Base-by-base conservation (phyloP, 331 rosid genomes). In the Malus hybrid region DNA sequence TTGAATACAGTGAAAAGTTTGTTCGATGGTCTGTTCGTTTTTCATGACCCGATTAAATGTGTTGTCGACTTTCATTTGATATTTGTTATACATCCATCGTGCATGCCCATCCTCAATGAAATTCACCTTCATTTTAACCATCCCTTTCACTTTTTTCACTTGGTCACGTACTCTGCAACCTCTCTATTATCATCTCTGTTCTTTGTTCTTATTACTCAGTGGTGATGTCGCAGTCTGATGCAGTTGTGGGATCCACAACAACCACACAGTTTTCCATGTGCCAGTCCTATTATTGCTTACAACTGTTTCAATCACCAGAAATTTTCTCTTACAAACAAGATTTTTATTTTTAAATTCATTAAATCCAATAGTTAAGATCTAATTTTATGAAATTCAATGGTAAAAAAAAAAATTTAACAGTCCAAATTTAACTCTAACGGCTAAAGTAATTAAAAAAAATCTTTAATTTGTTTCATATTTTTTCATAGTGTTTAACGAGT, bases 1-100 rank as follows among this genome's bases (percentile, higher is more conserved):
- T 27, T 62, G 34, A 62, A 52, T 39, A 10, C 68, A 46, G 76
- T 73, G 68, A 71, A 60, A 34, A 2, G 16, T 18, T 18, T 46
- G 71, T 2, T 5, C 15, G 27, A 44, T 46, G 46, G 56, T 12
- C 57, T 69, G 71, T 27, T n/a, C 75, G 77, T 24, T 56, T 48
- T 34, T 73, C 84, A 69, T 80, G 88, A 80, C 76, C 73, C 79
- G 63, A 80, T 74, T 88, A 63, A 86, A 71, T 86, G 81, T 63
- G 79, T 64, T 71, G 48, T 62, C 82, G 77, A 75, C 67, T 50
- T 80, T 2, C 44, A 36, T 36, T 36, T 2, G 11, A 36, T 36
- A 36, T 36, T 36, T 39, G 46, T 39, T 39, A 24, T 24, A 24
- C 24, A 24, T 24, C 24, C 24, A 39, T 10, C 46, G 12, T 39